Base-by-base conservation (phyloP, 1,284 basidiomycete species). In the Leccinum angustisporum region DNA sequence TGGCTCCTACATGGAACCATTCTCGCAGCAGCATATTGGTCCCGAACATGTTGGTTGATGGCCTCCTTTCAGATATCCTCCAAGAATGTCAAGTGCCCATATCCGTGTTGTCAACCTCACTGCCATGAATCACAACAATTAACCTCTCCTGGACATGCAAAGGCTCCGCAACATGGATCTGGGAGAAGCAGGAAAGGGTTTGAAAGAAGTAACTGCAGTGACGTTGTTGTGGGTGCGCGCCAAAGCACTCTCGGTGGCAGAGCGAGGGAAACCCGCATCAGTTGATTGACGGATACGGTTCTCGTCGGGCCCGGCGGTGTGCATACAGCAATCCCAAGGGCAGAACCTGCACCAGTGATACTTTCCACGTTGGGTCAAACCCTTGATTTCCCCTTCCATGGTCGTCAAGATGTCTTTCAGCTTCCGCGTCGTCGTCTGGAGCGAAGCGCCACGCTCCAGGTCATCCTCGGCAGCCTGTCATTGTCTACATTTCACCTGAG, bases 201-300 rank as follows among this genome's bases (percentile, higher is more conserved):
- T 1, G 85, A 84, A 25, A 99, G 80, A 1, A 99, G 82, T 21
- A 2, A 97, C 97, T 6, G 91, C 87, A 46, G 83, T 89, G 67
- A 98, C 82, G 69, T 97, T 97, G 77, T 98, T 98, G 64, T 91
- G 86, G 16, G 90, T 89, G 27, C 95, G 90, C 25, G 83, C 75
- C 21, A 99, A 79, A 5, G 97, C 97, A 60, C 87, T 85, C 70
- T 93, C 90, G 1, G 92, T 93, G 4, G 94, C 92, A 48, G 85
- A 84, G 13, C 94, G 86, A 30, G 92, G 87, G 78, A 99, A 99
- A 56, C 97, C 97, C 97, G 99, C 99, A 67, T 99, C 97, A 16
- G 88, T 89, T 56, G 99, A 81, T 69, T 94, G 90, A 56, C 86
- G 84, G 54, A 98, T 86, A 33, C 89, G 86, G 60, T 81, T 83